Conservation (phyloP, 768 basidiomycete species). For the Pleurotus pulmonarius region DNA sequence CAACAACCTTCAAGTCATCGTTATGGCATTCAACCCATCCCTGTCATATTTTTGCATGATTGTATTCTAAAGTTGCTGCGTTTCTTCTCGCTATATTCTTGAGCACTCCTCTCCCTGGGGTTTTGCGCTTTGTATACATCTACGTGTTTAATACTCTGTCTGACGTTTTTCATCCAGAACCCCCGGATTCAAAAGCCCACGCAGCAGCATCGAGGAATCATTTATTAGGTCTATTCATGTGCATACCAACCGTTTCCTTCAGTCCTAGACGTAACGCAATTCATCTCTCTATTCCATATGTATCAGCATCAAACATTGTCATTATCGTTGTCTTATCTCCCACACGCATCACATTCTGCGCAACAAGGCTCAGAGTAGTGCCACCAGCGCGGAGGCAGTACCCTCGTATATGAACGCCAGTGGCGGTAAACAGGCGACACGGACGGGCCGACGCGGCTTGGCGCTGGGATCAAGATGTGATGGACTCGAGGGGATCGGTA, state of each 20-base stretch:
- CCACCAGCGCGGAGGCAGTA: not conserved
- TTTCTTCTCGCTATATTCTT: not conserved
- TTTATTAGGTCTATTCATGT: slow-evolving; percentile 1
- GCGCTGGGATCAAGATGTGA: no score
- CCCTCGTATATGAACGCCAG: not conserved
- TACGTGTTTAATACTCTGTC: not conserved
- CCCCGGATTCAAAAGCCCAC: not conserved
- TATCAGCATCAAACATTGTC: slow-evolving; percentile 6
- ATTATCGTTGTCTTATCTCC: not conserved
- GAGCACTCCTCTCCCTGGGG: not conserved
- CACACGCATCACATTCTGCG: no score
- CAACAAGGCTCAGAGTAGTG: not conserved
- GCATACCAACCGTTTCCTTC: slow-evolving; percentile 1
- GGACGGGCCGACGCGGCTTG: no score
- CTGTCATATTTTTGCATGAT: slow-evolving; percentile 1
- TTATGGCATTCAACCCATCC: not conserved
- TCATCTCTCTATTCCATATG: not conserved
- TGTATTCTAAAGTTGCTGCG: not conserved
- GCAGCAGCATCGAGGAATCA: slow-evolving; percentile 1
- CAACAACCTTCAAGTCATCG: not conserved
- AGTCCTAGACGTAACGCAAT: slow-evolving; percentile 3
- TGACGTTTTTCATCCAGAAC: slow-evolving; percentile 4
- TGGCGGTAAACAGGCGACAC: no score
- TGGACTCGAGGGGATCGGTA: no score
- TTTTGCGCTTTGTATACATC: not conserved